Percentiles rank a stretch among this genome's conserved stretches.
These are phyloP conservation scores for Lippia alba DNA, from an alignment of 305 asterid species.

Conservation along the genomic window DNA sequence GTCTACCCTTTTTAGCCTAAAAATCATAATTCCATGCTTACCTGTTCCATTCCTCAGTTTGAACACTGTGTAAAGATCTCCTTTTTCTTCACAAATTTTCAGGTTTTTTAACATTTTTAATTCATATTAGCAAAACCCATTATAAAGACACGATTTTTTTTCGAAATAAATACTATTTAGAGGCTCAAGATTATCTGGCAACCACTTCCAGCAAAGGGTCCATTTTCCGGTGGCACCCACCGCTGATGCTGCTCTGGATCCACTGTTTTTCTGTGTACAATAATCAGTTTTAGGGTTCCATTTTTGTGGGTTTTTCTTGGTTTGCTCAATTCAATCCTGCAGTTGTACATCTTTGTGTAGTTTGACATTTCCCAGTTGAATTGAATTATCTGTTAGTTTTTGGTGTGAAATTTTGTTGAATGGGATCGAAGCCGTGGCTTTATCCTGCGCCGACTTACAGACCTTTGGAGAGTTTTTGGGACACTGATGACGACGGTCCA, in stretches of 20 bases:
- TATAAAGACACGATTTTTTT: neutral
- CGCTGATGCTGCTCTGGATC: slow-evolving; percentile 44
- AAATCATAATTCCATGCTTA: neutral
- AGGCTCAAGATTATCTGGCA: slow-evolving; percentile 43
- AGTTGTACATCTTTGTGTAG: slow-evolving; percentile 11
- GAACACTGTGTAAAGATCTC: slow-evolving; percentile 17
- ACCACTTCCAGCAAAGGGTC: slow-evolving; percentile 39
- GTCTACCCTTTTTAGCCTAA: slow-evolving; percentile 18
- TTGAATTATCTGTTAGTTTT: slow-evolving; percentile 19
- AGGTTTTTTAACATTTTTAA: neutral
- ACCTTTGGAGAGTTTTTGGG: slow-evolving; percentile 79
- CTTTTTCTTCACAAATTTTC: neutral
- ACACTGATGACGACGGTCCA: slow-evolving; percentile 93
- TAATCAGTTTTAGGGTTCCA: slow-evolving; percentile 37
- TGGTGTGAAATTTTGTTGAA: slow-evolving; percentile 32
- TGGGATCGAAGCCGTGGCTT: slow-evolving; percentile 98
- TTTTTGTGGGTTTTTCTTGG: slow-evolving; percentile 25
- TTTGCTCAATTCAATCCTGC: slow-evolving; percentile 5
- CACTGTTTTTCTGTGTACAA: slow-evolving; percentile 25
- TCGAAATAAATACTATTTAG: slow-evolving; percentile 1
- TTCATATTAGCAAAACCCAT: slow-evolving; percentile 19
- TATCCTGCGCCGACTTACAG: slow-evolving; percentile 93
- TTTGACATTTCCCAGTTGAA: slow-evolving; percentile 32
- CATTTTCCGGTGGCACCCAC: slow-evolving; percentile 44
- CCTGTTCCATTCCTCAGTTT: neutral